A percentile compares a stretch with the other conserved stretches of the same genome.
Conservation (phyloP, 805 yeast genomes). For the Lachancea waltii region DNA sequence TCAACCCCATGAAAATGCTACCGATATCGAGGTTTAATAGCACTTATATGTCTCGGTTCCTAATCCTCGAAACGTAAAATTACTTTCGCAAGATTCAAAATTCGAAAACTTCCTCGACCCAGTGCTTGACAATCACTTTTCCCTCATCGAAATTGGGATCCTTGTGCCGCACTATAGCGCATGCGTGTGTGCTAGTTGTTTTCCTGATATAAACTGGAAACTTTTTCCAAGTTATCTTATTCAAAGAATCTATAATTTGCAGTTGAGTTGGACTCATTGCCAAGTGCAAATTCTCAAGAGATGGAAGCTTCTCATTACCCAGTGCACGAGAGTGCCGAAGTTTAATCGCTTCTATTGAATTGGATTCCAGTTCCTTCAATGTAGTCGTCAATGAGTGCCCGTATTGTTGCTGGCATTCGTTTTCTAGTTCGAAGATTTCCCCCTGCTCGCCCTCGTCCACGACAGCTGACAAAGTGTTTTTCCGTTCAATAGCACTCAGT, state of each 20-base stretch:
- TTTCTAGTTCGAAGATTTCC: slow-evolving; percentile 6
- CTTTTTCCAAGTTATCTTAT: slow-evolving; percentile 59
- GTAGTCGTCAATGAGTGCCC: slow-evolving; percentile 12
- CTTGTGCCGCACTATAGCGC: slow-evolving; percentile 62
- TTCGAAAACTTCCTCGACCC: slow-evolving; percentile 42
- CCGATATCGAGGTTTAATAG: no score
- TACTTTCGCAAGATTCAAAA: slow-evolving; percentile 7
- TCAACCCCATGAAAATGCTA: no score
- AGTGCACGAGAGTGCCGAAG: slow-evolving; percentile 1
- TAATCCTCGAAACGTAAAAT: no score
- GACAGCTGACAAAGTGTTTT: slow-evolving; percentile 17
- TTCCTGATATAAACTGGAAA: slow-evolving; percentile 62
- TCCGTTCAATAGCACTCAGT: slow-evolving; percentile 45
- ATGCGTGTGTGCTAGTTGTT: slow-evolving; percentile 71
- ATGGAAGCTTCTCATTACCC: slow-evolving; percentile 1
- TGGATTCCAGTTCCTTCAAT: slow-evolving; percentile 15
- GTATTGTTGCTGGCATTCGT: not conserved
- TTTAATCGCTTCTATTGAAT: slow-evolving; percentile 12
- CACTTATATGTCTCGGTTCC: no score
- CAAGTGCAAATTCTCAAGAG: slow-evolving; percentile 16
- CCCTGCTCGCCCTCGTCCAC: slow-evolving; percentile 13
- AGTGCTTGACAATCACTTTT: slow-evolving; percentile 56
- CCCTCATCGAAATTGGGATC: slow-evolving; percentile 63
- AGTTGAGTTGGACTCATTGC: slow-evolving; percentile 35
- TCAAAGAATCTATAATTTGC: slow-evolving; percentile 50